Evolutionary conservation across 23 red algal genomes (phyloP), one percentile per base, ranked within the genome.

Genomic region (Pyropia haitanensis): DNA sequence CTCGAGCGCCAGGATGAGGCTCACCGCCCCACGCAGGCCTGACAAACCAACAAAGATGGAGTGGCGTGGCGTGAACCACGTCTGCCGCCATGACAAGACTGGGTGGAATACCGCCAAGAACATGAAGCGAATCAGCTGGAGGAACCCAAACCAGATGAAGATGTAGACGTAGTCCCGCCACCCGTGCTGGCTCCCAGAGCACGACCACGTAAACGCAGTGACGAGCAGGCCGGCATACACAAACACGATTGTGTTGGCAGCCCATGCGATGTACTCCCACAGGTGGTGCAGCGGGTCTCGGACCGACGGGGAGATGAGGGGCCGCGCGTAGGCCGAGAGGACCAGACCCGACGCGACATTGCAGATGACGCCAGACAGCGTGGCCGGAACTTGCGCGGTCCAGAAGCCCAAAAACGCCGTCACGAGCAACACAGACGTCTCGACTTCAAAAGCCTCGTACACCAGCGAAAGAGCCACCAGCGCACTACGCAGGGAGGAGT

Each of bases 241-340:
- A 51, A 96, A 96, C n/a, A 88, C 91, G 68, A 96, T 88, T 10
- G 82, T 86, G 58, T 96, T 96, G 10, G 83, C 84, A 50, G 89
- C 72, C 71, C 83, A 84, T 18, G 75, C 72, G 0, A 96, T 22
- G 18, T 90, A 57, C 51, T 88, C 71, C 91, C 91, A 96, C 39
- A 96, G 80, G 48, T 88, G 63, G n/a, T 60, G 50, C 27, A 96
- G 56, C 20, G 82, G 71, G 2, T 88, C 83, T 46, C 83, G 91
- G 10, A 89, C 78, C 15, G 71, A 64, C 2, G 91, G 83, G 9
- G 79, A 80, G 20, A 96, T 77, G 3, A 83, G 51, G 57, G 80
- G 75, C 0, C 70, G 65, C 44, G 85, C 81, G 63, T 82, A 79
- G 19, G 83, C 76, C 1, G 74, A 68, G 23, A 96, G 50, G 12